Base-by-base conservation (phyloP, 768 basidiomycete species). In the Tulasnella sp. region DNA sequence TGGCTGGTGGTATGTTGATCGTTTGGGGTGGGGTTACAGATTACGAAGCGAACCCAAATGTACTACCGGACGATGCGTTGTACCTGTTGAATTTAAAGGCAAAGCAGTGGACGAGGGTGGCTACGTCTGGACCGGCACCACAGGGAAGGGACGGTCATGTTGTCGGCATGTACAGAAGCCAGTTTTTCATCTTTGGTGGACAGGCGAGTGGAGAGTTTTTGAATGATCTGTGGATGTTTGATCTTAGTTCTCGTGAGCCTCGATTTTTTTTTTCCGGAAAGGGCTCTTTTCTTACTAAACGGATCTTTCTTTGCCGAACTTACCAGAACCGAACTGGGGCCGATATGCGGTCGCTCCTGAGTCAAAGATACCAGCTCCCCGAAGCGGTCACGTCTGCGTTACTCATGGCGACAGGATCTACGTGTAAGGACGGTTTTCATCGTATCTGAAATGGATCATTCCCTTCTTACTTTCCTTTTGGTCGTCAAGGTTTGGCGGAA, bases 241-340 rank as follows among this genome's bases (percentile, higher is more conserved):
- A 35, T 5, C 87, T 99, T 79, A 93, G 99, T 79, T 92, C 98
- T 3, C 99, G 98, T 35, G 98, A 98, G 98, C 44, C 98, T 98
- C 32, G 98, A 99, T 83, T 99, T 96, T 4, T 91, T 16, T 95
- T 95, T 79, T 90, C 89, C 10, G 81, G 93, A 96, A 85, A 98
- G 99, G 83, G 90, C 0, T 86, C 99, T 67, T 99, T 99, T 87
- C 87, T 35, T 2, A 35, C 35, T 5, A 5, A 35, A 5, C 5
- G 35, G 35, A 35, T 99, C 13, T 87, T 99, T 70, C 61, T 40
- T 48, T 77, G 94, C 96, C 98, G 79, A 91, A 94, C 84, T 88
- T 90, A 26, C 90, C 88, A 81, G 91, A 93, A 32, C 86, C 86
- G 1, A 85, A 87, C 29, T 99, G 98, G 98, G 93, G 96, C 80